Evolutionary conservation across 176 grass and related monocot species (phyloP).

Genomic region (Eleusine indica): DNA sequence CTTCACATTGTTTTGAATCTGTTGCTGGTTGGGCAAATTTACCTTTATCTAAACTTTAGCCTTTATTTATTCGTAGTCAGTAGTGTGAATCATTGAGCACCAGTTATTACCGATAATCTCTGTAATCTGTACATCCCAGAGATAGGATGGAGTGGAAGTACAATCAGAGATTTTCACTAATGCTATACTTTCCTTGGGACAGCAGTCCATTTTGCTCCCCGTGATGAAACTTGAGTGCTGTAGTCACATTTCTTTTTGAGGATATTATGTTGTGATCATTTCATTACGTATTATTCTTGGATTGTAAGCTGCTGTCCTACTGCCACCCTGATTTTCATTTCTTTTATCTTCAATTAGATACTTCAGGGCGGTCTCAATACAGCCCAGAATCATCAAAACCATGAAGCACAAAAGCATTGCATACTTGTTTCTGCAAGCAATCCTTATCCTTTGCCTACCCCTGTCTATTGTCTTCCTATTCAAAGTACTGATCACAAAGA

Average conservation of each 20-base stretch:
- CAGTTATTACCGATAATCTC: background rate
- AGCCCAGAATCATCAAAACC: slow-evolving; percentile 60
- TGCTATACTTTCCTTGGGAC: background rate
- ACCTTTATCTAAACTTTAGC: background rate
- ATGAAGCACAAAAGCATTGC: slow-evolving; percentile 92
- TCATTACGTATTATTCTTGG: background rate
- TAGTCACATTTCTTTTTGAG: background rate
- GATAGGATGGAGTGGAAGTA: slow-evolving; percentile 7
- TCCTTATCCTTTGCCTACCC: slow-evolving; percentile 80
- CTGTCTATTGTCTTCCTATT: slow-evolving; percentile 61
- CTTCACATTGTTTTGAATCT: background rate
- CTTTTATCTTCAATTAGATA: slow-evolving; percentile 54
- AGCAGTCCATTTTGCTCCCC: background rate
- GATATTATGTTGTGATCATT: background rate
- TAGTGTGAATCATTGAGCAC: slow-evolving; percentile 23
- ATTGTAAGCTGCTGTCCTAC: slow-evolving; percentile 19
- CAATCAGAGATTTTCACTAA: slow-evolving; percentile 13
- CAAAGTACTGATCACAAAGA: slow-evolving; percentile 62
- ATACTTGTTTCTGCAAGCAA: slow-evolving; percentile 92
- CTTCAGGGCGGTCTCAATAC: slow-evolving; percentile 45
- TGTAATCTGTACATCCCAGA: background rate
- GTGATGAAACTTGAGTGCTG: slow-evolving; percentile 1
- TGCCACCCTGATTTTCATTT: slow-evolving; percentile 22
- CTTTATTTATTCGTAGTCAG: slow-evolving; percentile 12
- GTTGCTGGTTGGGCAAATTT: background rate